A percentile compares a stretch with the other conserved stretches of the same genome.
Conservation (phyloP, 2,329 filamentous ascomycete species). For the Paracoccidioides brasiliensis region DNA sequence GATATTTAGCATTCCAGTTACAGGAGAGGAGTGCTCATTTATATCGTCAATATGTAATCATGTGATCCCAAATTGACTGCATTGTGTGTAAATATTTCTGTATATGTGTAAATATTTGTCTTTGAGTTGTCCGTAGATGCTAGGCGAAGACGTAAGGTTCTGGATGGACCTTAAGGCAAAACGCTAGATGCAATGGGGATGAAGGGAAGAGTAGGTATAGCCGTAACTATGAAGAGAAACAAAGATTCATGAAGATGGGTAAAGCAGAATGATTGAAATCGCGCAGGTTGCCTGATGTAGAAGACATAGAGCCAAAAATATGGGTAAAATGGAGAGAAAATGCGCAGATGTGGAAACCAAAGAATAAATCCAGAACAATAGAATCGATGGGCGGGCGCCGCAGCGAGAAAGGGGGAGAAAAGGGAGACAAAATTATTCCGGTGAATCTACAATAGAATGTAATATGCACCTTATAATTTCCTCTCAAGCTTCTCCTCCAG, state of each 20-base stretch:
- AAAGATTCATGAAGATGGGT: neutral
- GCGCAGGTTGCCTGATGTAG: too few species aligned
- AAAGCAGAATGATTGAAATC: neutral
- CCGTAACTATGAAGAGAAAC: neutral
- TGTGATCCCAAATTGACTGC: too few species aligned
- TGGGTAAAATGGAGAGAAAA: neutral
- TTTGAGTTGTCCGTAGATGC: too few species aligned
- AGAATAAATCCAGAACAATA: neutral
- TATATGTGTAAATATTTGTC: too few species aligned
- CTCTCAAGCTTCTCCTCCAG: slow-evolving; percentile 40
- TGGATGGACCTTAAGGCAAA: too few species aligned
- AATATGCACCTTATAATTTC: slow-evolving; percentile 22
- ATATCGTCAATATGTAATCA: too few species aligned
- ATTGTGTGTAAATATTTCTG: too few species aligned
- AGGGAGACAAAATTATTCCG: neutral
- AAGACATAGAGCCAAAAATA: neutral
- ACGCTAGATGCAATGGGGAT: neutral
- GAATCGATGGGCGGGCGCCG: neutral
- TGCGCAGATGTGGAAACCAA: too few species aligned
- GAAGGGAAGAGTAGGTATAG: neutral
- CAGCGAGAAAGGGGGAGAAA: neutral
- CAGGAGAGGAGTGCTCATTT: too few species aligned
- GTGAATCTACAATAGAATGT: neutral
- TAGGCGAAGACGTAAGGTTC: too few species aligned
- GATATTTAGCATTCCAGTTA: too few species aligned